Evolutionary conservation across 2,329 filamentous ascomycete species (phyloP).

Genomic region (Hortaea werneckii): DNA sequence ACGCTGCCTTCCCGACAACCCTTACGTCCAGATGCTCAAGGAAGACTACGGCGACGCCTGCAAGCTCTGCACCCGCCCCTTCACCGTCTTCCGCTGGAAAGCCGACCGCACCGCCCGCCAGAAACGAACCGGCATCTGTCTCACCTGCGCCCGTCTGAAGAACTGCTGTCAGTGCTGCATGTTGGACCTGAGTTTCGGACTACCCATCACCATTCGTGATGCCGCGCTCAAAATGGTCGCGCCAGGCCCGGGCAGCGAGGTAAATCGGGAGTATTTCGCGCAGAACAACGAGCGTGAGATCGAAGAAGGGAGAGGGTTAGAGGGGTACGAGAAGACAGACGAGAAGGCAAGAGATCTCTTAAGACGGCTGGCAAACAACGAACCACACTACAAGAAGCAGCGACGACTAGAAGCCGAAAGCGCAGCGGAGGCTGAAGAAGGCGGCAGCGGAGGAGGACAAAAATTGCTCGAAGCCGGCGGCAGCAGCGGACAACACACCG

Average conservation of each 20-base stretch:
- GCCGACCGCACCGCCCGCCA: slow-evolving; percentile 82
- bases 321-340: slow-evolving; percentile 93
- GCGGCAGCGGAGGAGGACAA: slow-evolving; percentile 20
- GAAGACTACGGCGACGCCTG: slow-evolving; percentile 73
- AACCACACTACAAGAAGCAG: slow-evolving; percentile 90
- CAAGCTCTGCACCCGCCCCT: slow-evolving; percentile 79
- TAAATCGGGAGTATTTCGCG: slow-evolving; percentile 95
- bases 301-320: slow-evolving; percentile 77
- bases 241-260: slow-evolving; percentile 78
- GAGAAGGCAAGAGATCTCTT: slow-evolving; percentile 89
- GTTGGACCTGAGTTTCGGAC: slow-evolving; percentile 90
- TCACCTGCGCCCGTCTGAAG: slow-evolving; percentile 93
- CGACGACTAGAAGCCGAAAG: slow-evolving; percentile 56
- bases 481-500: slow-evolving; percentile 30
- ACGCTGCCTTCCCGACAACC: slow-evolving; percentile 88
- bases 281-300: slow-evolving; percentile 95
- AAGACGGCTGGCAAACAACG: slow-evolving; percentile 74
- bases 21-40: slow-evolving; percentile 98
- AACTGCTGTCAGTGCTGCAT: slow-evolving; percentile 99
- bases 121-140: slow-evolving; percentile 88
- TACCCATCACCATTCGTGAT: slow-evolving; percentile 90
- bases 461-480: slow-evolving; percentile 33
- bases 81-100: slow-evolving; percentile 93
- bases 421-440: slow-evolving; percentile 18
- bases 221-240: slow-evolving; percentile 97